These are phyloP conservation scores for Populus davidiana DNA, from an alignment of 345 rosid species.

Conservation along the genomic window DNA sequence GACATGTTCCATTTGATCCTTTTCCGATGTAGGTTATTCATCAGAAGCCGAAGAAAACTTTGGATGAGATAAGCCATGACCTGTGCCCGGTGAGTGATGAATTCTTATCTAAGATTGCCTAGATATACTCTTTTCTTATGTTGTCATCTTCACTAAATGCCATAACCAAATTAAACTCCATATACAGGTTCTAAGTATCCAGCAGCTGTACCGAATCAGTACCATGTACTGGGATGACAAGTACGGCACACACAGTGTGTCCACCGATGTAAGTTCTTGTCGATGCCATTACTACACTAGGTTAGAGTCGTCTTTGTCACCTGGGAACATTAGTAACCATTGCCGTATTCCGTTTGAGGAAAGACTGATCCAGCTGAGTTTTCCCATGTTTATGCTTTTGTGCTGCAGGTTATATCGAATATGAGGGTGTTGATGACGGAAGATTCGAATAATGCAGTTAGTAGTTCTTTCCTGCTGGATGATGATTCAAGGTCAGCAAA, in stretches of 20 bases:
- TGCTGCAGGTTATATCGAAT: conserved; percentile 67
- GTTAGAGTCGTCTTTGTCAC: conserved; percentile 17
- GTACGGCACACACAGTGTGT: conserved; percentile 86
- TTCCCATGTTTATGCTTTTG: neutral
- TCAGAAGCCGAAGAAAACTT: conserved; percentile 85
- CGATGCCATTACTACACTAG: conserved; percentile 18
- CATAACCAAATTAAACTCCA: conserved; percentile 1
- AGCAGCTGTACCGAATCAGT: conserved; percentile 82
- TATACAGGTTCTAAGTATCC: conserved; percentile 77
- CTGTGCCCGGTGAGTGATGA: conserved; percentile 74
- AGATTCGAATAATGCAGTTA: conserved; percentile 91
- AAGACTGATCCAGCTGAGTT: neutral
- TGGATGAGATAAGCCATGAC: conserved; percentile 89
- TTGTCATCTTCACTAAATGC: neutral
- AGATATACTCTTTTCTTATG: neutral
- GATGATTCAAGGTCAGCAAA: conserved; percentile 82
- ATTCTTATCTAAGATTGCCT: neutral
- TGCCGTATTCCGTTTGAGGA: neutral
- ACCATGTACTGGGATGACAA: conserved; percentile 99
- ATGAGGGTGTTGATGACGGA: conserved; percentile 96
- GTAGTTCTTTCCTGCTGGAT: conserved; percentile 87
- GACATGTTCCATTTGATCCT: neutral
- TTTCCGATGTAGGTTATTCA: conserved; percentile 68
- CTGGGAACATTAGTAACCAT: neutral
- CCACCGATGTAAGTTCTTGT: conserved; percentile 67